A percentile compares a stretch with the other conserved stretches of the same genome.
These are phyloP conservation scores for Boletus sp. DNA, from an alignment of 768 basidiomycete species.

Conservation along the genomic window DNA sequence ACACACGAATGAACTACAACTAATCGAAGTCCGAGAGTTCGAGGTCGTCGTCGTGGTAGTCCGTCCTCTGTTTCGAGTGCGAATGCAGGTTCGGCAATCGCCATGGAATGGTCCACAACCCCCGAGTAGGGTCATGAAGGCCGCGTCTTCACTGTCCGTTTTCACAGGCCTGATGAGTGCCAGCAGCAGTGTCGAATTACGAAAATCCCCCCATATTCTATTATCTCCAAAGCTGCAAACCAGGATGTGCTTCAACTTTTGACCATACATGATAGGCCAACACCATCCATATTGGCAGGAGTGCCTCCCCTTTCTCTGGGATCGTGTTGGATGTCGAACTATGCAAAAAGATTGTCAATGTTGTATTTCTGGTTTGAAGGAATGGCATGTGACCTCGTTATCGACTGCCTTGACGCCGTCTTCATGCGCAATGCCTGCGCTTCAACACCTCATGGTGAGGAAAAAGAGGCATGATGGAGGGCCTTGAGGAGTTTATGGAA, in stretches of 20 bases:
- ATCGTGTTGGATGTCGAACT: background rate
- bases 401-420: no score
- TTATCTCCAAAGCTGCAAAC: background rate
- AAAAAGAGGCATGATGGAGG: conserved; percentile 79
- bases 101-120: no score
- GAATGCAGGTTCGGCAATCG: no score
- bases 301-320: background rate
- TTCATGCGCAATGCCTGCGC: no score
- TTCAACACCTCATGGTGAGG: no score
- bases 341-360: background rate
- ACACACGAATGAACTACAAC: no score
- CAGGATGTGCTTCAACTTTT: background rate
- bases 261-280: background rate
- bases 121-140: background rate
- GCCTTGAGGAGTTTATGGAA: conserved; percentile 91
- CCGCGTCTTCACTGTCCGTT: background rate
- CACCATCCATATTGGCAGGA: background rate
- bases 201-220: background rate
- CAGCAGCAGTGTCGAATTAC: background rate
- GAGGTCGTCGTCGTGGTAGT: no score
- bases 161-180: background rate
- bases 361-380: background rate
- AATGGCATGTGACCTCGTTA: no score
- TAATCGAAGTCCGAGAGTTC: no score
- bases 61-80: no score